Evolutionary conservation across 192 early-diverging fungal species (phyloP), one percentile per base, ranked within the genome.

Genomic region (Linnemannia zychae): DNA sequence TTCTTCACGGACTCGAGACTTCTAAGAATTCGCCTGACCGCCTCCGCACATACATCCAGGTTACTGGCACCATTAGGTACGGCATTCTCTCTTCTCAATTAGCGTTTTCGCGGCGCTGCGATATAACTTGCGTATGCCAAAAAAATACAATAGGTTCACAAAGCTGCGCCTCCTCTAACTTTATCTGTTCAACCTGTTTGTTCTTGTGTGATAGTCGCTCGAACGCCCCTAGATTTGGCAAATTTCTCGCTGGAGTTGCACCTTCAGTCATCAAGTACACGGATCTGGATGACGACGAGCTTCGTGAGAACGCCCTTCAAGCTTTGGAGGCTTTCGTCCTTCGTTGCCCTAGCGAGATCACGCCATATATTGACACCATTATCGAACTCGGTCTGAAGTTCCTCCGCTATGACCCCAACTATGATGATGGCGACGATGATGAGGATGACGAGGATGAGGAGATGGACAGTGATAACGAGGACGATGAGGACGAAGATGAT

Each of bases 371-470:
- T 40, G 78, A 88, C 33, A 77, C 81, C 7, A 93, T 97, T 66
- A 91, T 94, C 38, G 72, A 72, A 7, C 87, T 96, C 53, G 86
- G 90, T 16, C 67, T 96, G 20, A 89, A 90, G 69, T 95, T 92
- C 78, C 81, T 96, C 24, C 93, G 93, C 80, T 93, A 98, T 72
- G 97, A 98, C 77, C 96, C 96, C 11, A 98, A 98, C 89, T 95
- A 95, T 83, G 91, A 90, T 16, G 94, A 92, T 79, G 95, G 92
- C 48, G 93, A 95, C 12, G 94, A 95, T 28, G 92, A 93, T 52
- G 92, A 94, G 7, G 93, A 90, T 33, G 91, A 94, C 17, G 91
- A 91, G 33, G 92, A 89, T 44, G 92, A 91, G 34, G 89, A 91
- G 36, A 91, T 90, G 80, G 91, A 90, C 17, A 91, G 90, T 17